phyloP scores from a whole-genome alignment of 1,284 basidiomycete species.

The Moesziomyces parantarcticus region DNA sequence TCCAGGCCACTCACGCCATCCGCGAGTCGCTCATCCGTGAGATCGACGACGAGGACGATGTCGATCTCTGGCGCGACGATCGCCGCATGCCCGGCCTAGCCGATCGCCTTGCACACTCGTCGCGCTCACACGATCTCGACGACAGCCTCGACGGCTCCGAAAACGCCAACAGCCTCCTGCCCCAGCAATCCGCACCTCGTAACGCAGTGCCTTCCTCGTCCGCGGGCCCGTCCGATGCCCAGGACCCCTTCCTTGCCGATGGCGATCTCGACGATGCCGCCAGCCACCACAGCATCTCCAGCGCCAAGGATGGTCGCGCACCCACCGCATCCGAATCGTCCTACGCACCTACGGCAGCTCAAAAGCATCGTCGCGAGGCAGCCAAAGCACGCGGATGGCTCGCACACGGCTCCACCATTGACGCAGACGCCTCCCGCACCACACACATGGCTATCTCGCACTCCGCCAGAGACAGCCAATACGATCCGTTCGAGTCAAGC shows the following conservation, averaged over 20 bases:
- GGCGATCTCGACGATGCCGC: constrained; percentile 44
- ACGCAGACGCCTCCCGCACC: constrained; percentile 6
- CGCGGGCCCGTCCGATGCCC: constrained; percentile 14
- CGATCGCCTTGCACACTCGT: constrained; percentile 33
- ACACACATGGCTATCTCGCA: background rate
- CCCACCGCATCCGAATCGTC: constrained; percentile 9
- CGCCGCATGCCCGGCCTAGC: constrained; percentile 39
- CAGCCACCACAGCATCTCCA: constrained; percentile 34
- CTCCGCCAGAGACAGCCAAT: background rate
- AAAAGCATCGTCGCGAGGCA: constrained; percentile 17
- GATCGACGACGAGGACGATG: constrained; percentile 55
- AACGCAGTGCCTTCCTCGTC: background rate
- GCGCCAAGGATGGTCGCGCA: constrained; percentile 17
- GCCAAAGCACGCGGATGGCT: constrained; percentile 46
- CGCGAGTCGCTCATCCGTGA: constrained; percentile 51
- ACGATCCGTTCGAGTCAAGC: constrained; percentile 19
- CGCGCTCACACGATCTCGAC: constrained; percentile 27
- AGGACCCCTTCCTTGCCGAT: constrained; percentile 53
- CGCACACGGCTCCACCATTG: constrained; percentile 47
- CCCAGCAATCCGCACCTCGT: background rate
- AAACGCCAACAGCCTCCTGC: constrained; percentile 13
- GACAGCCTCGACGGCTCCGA: constrained; percentile 36
- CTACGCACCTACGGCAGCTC: constrained; percentile 9
- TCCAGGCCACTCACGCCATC: constrained; percentile 10
- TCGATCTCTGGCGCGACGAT: constrained; percentile 53